These are phyloP conservation scores for Ophiostoma quercus DNA, from an alignment of 2,329 filamentous ascomycete species.

Conservation along the genomic window DNA sequence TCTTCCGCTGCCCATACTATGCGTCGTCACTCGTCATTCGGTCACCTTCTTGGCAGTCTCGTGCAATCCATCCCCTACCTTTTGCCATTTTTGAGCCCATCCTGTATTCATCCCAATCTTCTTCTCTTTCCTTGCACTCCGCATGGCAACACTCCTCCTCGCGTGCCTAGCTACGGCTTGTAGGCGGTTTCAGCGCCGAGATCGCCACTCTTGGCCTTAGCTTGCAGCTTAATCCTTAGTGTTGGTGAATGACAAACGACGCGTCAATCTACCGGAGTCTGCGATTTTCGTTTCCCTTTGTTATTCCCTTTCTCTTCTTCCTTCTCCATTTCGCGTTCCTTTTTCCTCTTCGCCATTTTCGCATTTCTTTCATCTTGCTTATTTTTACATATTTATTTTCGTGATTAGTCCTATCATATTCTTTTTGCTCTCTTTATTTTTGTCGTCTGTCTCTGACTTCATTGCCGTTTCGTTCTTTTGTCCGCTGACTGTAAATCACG, in stretches of 20 bases:
- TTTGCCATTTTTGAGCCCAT: not conserved
- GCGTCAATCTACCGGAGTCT: not conserved
- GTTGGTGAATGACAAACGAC: not conserved
- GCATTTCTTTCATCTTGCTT: constrained; percentile 1
- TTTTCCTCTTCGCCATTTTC: not conserved
- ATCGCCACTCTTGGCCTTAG: not conserved
- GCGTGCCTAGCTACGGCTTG: not conserved
- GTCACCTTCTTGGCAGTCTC: not conserved
- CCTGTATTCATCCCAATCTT: not conserved
- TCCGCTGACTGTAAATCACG: not conserved
- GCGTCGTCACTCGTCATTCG: not conserved
- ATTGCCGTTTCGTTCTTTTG: not conserved
- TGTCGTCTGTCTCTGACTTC: not conserved
- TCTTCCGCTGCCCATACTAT: not conserved
- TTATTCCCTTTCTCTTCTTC: not conserved
- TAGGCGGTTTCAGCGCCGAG: constrained; percentile 1
- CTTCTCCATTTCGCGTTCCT: not conserved
- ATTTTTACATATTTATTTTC: not conserved
- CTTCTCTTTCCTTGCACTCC: not conserved
- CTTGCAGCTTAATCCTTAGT: not conserved
- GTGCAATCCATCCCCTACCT: not conserved
- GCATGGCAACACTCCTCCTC: not conserved
- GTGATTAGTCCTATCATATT: not conserved
- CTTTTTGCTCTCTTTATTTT: not conserved
- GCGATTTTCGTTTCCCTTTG: not conserved